Evolutionary conservation across 352 stramenopile genomes (phyloP).

Genomic region (Phytophthora uliginosa): DNA sequence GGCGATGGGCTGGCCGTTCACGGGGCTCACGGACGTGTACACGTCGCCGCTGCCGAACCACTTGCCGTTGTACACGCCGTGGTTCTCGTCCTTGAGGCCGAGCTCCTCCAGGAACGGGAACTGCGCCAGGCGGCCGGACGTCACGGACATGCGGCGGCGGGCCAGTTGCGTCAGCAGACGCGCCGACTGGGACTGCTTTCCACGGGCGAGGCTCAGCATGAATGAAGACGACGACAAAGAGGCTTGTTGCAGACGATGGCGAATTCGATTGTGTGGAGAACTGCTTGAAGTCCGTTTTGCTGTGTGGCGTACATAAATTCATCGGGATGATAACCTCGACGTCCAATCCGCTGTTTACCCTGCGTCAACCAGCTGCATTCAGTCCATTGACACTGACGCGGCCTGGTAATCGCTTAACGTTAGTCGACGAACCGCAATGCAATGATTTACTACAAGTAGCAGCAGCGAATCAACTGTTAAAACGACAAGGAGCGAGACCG

Average conservation of each 20-base stretch:
- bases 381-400: background rate
- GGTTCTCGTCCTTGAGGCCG: constrained; percentile 86
- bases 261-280: constrained; percentile 44
- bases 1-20: constrained; percentile 86
- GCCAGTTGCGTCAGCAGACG: constrained; percentile 30
- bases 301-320: constrained; percentile 10
- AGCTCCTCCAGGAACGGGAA: constrained; percentile 88
- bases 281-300: constrained; percentile 5
- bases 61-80: constrained; percentile 87
- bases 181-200: constrained; percentile 22
- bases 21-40: constrained; percentile 88
- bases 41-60: constrained; percentile 89
- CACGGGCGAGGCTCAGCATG: constrained; percentile 40
- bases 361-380: constrained; percentile 16
- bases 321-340: constrained; percentile 20
- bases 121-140: constrained; percentile 35
- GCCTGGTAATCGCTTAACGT: background rate
- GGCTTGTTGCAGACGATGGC: constrained; percentile 5
- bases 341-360: constrained; percentile 42
- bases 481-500: background rate
- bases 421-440: background rate
- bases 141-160: constrained; percentile 39
- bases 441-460: background rate
- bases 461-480: background rate
- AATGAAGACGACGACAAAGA: background rate